Evolutionary conservation across 2,329 filamentous ascomycete species (phyloP).

Genomic region (Claviceps sp.): DNA sequence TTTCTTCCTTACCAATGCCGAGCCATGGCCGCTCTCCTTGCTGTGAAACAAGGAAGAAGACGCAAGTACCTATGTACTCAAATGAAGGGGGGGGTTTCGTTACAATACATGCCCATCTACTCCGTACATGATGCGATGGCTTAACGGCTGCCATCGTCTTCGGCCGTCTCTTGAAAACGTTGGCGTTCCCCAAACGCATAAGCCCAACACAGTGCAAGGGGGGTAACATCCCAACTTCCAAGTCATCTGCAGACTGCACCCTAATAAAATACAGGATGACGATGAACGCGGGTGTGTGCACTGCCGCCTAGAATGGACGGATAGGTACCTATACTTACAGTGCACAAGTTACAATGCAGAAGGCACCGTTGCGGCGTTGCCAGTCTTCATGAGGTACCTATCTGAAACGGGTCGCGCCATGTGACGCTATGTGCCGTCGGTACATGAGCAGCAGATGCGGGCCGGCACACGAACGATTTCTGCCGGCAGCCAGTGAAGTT

Average conservation of each 20-base stretch:
- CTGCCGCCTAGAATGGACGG: no score
- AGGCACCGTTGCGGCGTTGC: background rate
- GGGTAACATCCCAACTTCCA: no score
- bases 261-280: no score
- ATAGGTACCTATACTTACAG: background rate
- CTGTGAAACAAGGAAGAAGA: background rate
- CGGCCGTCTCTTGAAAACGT: no score
- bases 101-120: no score
- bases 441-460: conserved; percentile 6
- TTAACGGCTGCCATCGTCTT: no score
- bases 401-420: background rate
- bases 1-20: background rate
- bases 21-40: background rate
- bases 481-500: background rate
- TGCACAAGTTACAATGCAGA: background rate
- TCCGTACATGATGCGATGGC: no score
- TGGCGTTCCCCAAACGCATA: no score
- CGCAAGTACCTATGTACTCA: no score
- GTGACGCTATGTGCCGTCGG: conserved; percentile 5
- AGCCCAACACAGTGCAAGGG: no score
- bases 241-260: no score
- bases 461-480: conserved; percentile 2
- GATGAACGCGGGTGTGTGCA: no score
- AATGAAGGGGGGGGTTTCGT: background rate
- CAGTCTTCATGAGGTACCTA: background rate